Evolutionary conservation across 2,329 filamentous ascomycete genomes (phyloP).

Genomic region (Cytospora schulzeri): DNA sequence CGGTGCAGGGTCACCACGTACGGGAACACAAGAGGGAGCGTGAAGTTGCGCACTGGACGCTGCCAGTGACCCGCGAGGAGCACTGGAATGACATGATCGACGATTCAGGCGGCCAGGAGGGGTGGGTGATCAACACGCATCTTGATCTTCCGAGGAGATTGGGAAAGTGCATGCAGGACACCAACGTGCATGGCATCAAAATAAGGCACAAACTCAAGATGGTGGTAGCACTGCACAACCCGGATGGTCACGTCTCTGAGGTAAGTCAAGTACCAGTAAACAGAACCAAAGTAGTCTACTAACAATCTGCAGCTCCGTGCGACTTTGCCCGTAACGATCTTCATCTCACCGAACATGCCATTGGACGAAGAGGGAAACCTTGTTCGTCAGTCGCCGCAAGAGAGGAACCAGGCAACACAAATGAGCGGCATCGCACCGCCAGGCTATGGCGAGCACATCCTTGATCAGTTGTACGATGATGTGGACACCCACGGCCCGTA

Average conservation of each 20-base stretch:
- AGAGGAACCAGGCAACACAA: slow-evolving; percentile 52
- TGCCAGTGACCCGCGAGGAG: slow-evolving; percentile 57
- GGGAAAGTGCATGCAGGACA: slow-evolving; percentile 83
- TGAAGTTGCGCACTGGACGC: slow-evolving; percentile 62
- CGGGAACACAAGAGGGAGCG: slow-evolving; percentile 65
- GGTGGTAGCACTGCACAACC: slow-evolving; percentile 88
- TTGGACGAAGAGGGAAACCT: slow-evolving; percentile 87
- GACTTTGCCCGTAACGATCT: slow-evolving; percentile 86
- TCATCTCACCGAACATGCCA: slow-evolving; percentile 91
- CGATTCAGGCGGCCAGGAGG: slow-evolving; percentile 64
- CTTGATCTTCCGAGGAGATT: slow-evolving; percentile 79
- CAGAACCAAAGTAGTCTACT: slow-evolving; percentile 25
- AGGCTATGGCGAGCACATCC: slow-evolving; percentile 83
- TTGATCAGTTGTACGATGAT: slow-evolving; percentile 89
- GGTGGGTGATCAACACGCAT: slow-evolving; percentile 62
- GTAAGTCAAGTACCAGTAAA: slow-evolving; percentile 45
- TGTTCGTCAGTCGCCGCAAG: slow-evolving; percentile 59
- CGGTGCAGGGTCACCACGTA: slow-evolving; percentile 47
- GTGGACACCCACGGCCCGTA: slow-evolving; percentile 75
- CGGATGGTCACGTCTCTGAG: slow-evolving; percentile 92
- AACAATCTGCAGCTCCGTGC: slow-evolving; percentile 67
- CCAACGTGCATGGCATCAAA: slow-evolving; percentile 87
- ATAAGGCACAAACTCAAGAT: slow-evolving; percentile 91
- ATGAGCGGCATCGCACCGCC: slow-evolving; percentile 77
- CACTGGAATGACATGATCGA: slow-evolving; percentile 72